phyloP scores from a whole-genome alignment of 306 rosid genomes.

The Argentina anserina region DNA sequence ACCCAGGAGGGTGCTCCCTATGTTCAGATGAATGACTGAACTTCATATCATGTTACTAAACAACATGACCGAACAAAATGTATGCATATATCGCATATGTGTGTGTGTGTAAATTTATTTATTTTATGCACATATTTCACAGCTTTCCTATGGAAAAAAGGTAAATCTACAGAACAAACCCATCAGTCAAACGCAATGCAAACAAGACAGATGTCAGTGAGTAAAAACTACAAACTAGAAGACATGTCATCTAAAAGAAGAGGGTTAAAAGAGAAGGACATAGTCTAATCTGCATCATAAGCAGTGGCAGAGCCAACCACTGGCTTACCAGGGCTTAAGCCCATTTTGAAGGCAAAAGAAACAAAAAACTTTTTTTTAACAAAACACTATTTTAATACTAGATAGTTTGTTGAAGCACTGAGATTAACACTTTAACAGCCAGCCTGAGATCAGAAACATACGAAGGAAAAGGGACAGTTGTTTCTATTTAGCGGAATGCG shows the following conservation, averaged over 20 bases:
- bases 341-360: too few species aligned
- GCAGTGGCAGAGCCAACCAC: too few species aligned
- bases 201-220: neutral
- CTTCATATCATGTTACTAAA: neutral
- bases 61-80: neutral
- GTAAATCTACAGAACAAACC: neutral
- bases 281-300: neutral
- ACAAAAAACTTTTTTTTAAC: too few species aligned
- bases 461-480: too few species aligned
- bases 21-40: neutral
- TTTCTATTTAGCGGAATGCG: too few species aligned
- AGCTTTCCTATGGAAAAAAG: accelerated
- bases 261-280: neutral
- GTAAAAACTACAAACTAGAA: neutral
- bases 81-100: neutral
- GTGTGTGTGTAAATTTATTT: neutral
- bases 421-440: too few species aligned
- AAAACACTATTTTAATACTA: too few species aligned
- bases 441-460: too few species aligned
- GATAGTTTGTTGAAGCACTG: too few species aligned
- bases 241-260: neutral
- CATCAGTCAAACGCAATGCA: neutral
- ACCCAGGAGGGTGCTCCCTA: neutral
- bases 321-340: too few species aligned
- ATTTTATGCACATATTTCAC: neutral